Conservation (phyloP, 345 rosid genomes). For the Syzygium oleosum region DNA sequence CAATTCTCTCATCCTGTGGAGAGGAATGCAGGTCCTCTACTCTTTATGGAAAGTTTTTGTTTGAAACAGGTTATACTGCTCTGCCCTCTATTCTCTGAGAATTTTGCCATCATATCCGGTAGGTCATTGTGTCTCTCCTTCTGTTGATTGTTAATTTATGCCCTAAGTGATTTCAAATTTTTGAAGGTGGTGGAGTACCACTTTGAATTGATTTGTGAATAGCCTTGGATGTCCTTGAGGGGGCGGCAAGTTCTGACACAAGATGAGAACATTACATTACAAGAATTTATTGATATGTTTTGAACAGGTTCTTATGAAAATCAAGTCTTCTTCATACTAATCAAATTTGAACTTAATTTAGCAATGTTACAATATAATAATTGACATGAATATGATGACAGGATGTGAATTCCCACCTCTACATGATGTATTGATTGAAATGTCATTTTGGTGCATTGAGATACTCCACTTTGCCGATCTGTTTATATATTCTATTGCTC, state of each 20-base stretch:
- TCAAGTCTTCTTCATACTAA: neutral
- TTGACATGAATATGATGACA: neutral
- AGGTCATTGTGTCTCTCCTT: neutral
- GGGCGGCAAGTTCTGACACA: neutral
- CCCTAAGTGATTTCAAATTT: neutral
- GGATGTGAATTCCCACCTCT: neutral
- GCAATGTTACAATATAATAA: neutral
- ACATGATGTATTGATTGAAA: neutral
- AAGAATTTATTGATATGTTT: neutral
- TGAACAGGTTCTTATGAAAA: neutral
- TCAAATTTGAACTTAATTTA: neutral
- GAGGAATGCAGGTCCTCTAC: neutral
- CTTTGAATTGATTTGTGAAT: neutral
- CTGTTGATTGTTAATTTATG: neutral
- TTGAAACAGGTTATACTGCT: neutral
- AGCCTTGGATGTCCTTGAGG: neutral
- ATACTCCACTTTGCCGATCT: neutral
- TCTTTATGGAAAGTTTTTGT: neutral
- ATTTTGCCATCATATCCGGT: neutral
- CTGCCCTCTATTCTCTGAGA: neutral
- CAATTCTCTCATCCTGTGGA: neutral
- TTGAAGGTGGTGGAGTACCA: neutral
- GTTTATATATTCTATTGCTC: neutral
- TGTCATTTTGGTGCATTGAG: neutral
- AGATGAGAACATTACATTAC: neutral